Base-by-base conservation (phyloP, 352 stramenopile genomes). In the Pythium monospermum region DNA sequence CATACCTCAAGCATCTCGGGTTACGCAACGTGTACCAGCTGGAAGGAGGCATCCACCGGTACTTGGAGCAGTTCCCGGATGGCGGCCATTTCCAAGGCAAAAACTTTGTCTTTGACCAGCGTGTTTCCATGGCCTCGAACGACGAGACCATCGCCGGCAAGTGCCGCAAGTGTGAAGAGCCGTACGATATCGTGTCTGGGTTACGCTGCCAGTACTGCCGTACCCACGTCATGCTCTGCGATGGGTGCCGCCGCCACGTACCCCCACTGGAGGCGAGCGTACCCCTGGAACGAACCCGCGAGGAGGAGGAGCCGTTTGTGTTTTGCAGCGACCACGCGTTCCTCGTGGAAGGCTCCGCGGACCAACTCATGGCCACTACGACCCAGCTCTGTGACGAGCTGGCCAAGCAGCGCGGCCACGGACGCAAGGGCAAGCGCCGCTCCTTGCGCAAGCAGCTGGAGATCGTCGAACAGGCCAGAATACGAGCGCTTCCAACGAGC, bases 101-200 rank as follows among this genome's bases (percentile, higher is more conserved):
- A 57, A 91, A 90, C 61, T 94, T 91, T 53, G 82, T 93, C 36
- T 94, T 92, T 38, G 83, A 94, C 49, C 64, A 91, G 59, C 79
- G 83, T 8, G 80, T 92, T 22, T 68, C 78, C 2, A 73, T 94
- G 54, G 66, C 68, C 21, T 83, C 76, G 13, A 51, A 69, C 13
- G 73, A 83, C 28, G 45, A 65, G 44, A 69, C 64, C 2, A 48
- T 95, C 39, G 76, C 81, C 16, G 84, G 84, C 0, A 63, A 71
- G 41, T 95, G 84, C 51, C 68, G 76, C 23, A 57, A 51, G 10
- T 95, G 84, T 49, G 50, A 71, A 0, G 49, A 57, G 19, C 78
- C 79, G 2, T 72, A 89, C 50, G 84, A 95, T 47, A 68, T 71
- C 16, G 55, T 89, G 6, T 78, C 70, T 5, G 78, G 83, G 16